phyloP scores from a whole-genome alignment of 2,329 filamentous ascomycete species.

The Aspergillus felis region DNA sequence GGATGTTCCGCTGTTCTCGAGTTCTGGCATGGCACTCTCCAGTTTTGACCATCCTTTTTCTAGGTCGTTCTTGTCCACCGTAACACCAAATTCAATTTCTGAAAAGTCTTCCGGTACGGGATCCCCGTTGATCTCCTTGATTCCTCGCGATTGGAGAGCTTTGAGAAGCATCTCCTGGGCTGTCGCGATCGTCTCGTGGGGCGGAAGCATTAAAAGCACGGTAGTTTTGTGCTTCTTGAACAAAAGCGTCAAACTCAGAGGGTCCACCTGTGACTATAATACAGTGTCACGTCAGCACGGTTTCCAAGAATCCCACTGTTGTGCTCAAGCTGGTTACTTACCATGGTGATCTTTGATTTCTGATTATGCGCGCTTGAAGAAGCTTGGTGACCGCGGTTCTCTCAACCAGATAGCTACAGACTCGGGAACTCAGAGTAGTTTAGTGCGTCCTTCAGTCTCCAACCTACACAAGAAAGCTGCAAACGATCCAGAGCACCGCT shows the following conservation, averaged over 20 bases:
- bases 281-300: constrained; percentile 2
- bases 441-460: not conserved
- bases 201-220: constrained; percentile 63
- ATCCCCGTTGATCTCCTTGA: constrained; percentile 37
- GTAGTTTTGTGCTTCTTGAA: constrained; percentile 72
- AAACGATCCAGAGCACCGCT: not conserved
- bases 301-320: not conserved
- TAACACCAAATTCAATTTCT: constrained; percentile 46
- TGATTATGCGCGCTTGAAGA: not conserved
- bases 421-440: not conserved
- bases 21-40: constrained; percentile 27
- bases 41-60: constrained; percentile 49
- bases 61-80: constrained; percentile 45
- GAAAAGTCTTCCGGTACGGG: constrained; percentile 35
- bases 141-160: constrained; percentile 47
- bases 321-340: not conserved
- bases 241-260: constrained; percentile 60
- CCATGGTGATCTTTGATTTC: not conserved
- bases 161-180: constrained; percentile 58
- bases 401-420: not conserved
- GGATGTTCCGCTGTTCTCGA: constrained; percentile 21
- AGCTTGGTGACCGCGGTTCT: constrained; percentile 12
- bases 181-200: constrained; percentile 53
- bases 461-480: not conserved
- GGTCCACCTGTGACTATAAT: constrained; percentile 25